Evolutionary conservation across 2,329 filamentous ascomycete species (phyloP), one percentile per base, ranked within the genome.

Genomic region (Clonostachys rhizophaga): DNA sequence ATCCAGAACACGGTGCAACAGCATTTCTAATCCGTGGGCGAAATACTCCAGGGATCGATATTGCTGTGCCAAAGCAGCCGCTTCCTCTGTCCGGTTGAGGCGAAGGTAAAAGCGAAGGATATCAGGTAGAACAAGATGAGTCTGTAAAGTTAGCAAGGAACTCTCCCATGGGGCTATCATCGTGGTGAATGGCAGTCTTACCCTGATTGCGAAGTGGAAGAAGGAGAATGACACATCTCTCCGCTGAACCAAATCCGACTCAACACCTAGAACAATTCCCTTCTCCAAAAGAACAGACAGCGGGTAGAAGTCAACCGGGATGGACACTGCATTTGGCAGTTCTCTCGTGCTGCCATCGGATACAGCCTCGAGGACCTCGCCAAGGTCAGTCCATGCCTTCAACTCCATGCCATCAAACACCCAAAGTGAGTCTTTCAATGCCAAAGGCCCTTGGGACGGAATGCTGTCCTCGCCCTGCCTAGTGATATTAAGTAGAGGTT

Each of bases 291-390:
- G 71, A 4, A 92, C 81, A 2, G 91, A 95, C 13, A 97, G 71
- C 1, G 94, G 94, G 59, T 97, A 97, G 65, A 97, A 99, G 64
- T 99, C 94, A n/a, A 95, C 75, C 0, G 87, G 79, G 47, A 97
- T 82, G 20, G 85, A 81, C 11, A 96, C 84, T 3, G 89, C 81
- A 9, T 80, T 75, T 3, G 89, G 86, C 5, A 95, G 66, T 45
- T 95, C 89, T 51, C 83, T 80, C 12, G 77, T 75, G 20, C 80
- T 20, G 51, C 89, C 85, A 36, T 75, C 71, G 8, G 84, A 81
- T 20, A 84, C 82, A 17, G 86, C 85, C 35, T 84, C 79, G 39
- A 97, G 71, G 33, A 97, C 83, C 50, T 94, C 89, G 54, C 91
- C 84, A 39, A 96, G 83, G 60, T 96, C 89, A 20, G 89, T 83